Evolutionary conservation across 805 yeast species (phyloP).

Genomic region (Dipodascus geniculatus): DNA sequence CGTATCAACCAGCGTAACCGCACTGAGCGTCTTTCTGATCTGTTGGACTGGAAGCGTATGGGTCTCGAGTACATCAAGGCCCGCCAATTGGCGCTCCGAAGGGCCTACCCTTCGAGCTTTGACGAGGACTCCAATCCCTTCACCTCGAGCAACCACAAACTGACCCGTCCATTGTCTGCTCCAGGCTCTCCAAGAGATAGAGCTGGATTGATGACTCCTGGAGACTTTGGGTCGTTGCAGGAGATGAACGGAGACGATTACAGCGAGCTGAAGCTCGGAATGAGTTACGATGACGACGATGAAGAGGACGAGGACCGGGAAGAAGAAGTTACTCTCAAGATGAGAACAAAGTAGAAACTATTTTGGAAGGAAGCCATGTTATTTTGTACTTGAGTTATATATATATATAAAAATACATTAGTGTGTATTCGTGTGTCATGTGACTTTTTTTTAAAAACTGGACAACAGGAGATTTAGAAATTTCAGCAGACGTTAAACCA

Average conservation of each 20-base stretch:
- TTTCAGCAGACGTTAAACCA: neutral
- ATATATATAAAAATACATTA: no score
- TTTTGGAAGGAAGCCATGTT: no score
- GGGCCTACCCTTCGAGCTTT: slow-evolving; percentile 88
- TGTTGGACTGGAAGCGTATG: slow-evolving; percentile 97
- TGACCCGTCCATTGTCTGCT: slow-evolving; percentile 87
- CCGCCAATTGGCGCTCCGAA: slow-evolving; percentile 75
- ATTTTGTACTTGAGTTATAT: no score
- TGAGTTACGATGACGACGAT: neutral
- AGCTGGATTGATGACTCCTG: slow-evolving; percentile 84
- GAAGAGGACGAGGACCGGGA: neutral
- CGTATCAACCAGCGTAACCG: slow-evolving; percentile 96
- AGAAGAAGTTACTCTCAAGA: neutral
- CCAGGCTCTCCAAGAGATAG: slow-evolving; percentile 89
- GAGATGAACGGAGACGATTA: slow-evolving; percentile 76
- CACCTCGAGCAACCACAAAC: slow-evolving; percentile 31
- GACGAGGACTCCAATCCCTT: slow-evolving; percentile 26
- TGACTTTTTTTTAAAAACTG: no score
- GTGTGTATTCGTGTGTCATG: neutral
- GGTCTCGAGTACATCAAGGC: slow-evolving; percentile 95
- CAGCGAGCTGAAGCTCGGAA: neutral
- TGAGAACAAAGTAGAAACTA: neutral
- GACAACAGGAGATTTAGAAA: no score
- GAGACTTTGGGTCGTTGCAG: slow-evolving; percentile 92
- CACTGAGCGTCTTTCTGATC: slow-evolving; percentile 85